phyloP scores from a whole-genome alignment of 176 grass and related monocot species.

The Oryza coarctata region DNA sequence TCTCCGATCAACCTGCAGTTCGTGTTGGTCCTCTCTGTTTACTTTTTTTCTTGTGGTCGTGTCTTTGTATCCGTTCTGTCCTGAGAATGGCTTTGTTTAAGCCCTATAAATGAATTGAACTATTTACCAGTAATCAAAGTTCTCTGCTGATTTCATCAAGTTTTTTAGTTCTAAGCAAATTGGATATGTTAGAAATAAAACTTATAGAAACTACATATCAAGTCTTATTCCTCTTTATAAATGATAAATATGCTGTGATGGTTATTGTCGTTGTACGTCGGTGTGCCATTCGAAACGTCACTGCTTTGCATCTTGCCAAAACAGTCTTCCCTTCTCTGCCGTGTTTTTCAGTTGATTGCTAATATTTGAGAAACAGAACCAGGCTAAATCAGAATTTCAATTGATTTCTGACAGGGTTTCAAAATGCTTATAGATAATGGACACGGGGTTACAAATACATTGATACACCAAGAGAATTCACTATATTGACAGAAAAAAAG shows the following conservation, averaged over 20 bases:
- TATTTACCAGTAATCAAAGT: background rate
- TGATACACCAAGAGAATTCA: too few species aligned
- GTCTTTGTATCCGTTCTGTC: background rate
- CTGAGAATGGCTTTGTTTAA: background rate
- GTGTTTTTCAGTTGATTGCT: too few species aligned
- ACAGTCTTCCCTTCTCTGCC: too few species aligned
- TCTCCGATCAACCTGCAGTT: constrained; percentile 35
- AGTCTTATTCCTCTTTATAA: background rate
- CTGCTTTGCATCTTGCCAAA: background rate
- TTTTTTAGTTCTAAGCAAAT: too few species aligned
- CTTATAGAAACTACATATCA: too few species aligned
- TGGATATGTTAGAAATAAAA: too few species aligned
- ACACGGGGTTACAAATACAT: too few species aligned
- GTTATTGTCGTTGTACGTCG: background rate
- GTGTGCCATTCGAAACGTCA: background rate
- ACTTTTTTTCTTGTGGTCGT: background rate
- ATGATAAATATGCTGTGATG: background rate
- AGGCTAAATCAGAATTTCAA: background rate
- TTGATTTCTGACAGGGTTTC: too few species aligned
- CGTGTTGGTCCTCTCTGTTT: background rate
- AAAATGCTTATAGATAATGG: too few species aligned
- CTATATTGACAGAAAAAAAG: too few species aligned
- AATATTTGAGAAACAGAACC: background rate
- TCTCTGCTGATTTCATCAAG: too few species aligned
- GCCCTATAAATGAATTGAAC: background rate